Conservation (phyloP, 2,329 filamentous ascomycete species). For the Hymenoscyphus linearis region DNA sequence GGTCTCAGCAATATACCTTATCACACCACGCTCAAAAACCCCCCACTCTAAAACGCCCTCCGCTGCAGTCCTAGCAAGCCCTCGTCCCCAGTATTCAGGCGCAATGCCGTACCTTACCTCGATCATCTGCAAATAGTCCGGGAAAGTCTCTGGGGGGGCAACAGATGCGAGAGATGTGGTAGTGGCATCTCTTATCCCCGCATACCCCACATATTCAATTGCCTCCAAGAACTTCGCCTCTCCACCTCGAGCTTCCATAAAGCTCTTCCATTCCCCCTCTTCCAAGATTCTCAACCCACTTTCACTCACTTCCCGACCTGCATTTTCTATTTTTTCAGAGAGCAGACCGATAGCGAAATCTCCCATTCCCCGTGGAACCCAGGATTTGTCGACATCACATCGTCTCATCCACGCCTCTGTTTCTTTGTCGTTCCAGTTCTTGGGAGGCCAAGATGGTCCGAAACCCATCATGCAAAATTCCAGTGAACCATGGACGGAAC, state of each 20-base stretch:
- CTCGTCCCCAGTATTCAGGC: constrained; percentile 23
- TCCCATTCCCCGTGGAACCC: background rate
- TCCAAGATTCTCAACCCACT: background rate
- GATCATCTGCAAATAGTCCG: constrained; percentile 22
- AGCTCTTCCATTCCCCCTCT: background rate
- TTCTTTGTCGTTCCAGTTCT: constrained; percentile 26
- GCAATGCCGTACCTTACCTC: constrained; percentile 28
- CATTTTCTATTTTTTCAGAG: background rate
- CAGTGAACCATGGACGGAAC: background rate
- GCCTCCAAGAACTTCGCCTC: background rate
- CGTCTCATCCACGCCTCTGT: constrained; percentile 30
- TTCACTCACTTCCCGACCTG: background rate
- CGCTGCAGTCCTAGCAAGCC: constrained; percentile 23
- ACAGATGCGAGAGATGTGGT: constrained; percentile 29
- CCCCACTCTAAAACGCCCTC: constrained; percentile 25
- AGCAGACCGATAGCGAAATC: constrained; percentile 3
- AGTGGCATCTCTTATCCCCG: constrained; percentile 17
- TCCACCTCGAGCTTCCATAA: background rate
- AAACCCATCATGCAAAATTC: constrained; percentile 4
- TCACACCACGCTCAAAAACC: constrained; percentile 19
- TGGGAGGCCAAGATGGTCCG: background rate
- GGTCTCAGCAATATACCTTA: constrained; percentile 24
- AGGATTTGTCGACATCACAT: constrained; percentile 17
- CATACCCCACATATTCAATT: constrained; percentile 1
- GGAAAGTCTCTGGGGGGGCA: constrained; percentile 6